phyloP scores from a whole-genome alignment of 148 eudicot species.

The Silene conica region DNA sequence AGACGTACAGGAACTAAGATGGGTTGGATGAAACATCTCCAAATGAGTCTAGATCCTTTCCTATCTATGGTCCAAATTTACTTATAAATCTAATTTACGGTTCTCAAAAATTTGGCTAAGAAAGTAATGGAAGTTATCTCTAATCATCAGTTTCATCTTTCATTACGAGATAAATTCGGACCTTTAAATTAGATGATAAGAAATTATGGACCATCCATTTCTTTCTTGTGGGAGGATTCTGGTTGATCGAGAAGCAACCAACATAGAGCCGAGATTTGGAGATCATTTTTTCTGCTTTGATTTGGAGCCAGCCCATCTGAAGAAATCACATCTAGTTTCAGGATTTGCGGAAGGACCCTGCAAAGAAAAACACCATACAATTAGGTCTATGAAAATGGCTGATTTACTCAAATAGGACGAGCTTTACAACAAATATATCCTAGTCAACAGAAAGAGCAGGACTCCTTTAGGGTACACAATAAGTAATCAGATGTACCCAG shows the following conservation, averaged over 20 bases:
- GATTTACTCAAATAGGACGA: background rate
- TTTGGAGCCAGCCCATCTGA: conserved; percentile 80
- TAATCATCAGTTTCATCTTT: background rate
- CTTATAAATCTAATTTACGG: background rate
- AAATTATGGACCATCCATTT: too few species aligned
- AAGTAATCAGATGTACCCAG: too few species aligned
- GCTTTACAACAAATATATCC: background rate
- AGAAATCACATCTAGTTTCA: conserved; percentile 89
- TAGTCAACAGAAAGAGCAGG: background rate
- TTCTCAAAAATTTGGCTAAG: background rate
- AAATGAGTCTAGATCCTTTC: too few species aligned
- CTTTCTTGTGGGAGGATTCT: too few species aligned
- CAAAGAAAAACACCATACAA: background rate
- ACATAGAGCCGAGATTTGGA: background rate
- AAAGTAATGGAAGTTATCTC: background rate
- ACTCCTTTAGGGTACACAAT: too few species aligned
- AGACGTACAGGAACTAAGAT: background rate
- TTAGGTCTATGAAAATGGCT: background rate
- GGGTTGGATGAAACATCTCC: background rate
- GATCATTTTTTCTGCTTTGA: conserved; percentile 36
- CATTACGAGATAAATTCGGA: too few species aligned
- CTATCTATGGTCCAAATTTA: too few species aligned
- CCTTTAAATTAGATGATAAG: too few species aligned
- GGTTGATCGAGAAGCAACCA: background rate
- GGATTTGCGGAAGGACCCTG: conserved; percentile 98